Base-by-base conservation (phyloP, 192 early-diverging fungal species). In the Rhizophagus clarus region DNA sequence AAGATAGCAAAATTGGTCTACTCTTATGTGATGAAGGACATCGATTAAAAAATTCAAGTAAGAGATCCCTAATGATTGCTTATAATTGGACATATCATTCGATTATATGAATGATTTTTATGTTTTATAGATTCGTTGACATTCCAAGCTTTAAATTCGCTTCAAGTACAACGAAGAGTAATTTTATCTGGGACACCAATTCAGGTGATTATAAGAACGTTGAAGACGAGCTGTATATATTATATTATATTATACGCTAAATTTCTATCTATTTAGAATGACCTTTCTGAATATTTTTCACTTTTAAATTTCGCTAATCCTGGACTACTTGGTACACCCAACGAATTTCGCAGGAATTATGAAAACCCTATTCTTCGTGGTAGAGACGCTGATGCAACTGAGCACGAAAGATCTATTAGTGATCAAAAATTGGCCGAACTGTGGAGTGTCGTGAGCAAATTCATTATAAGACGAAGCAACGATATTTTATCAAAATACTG, bases 111-210 rank as follows among this genome's bases (percentile, higher is more conserved):
- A 12, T 82, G 2, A 75, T 81, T 17, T 82, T 80, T 22, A 2
- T 34, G 61, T 4, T 74, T 29, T 49, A 5, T 75, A 80, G 91
- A 90, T 20, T 96, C 93, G 42, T 91, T 93, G 77, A 96, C 95
- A 2, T 97, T 96, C 79, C 87, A 90, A 64, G 90, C 93, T 1
- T 85, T 97, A 47, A 96, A 96, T 68, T 89, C 87, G 29, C 84
- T 99, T 77, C 93, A 97, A 78, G 96, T 98, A 0, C 92, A 96
- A 81, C 86, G 96, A 0, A 88, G 97, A 61, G 94, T 99, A 5
- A 99, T 99, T 79, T 83, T 99, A 37, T 96, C 97, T 0, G 98
- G 98, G 11, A 99, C 98, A 11, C 98, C 98, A 9, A 97, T 98
- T 77, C 97, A 85, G 62, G 84, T 85, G 79, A 73, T 28, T 66